Conservation (phyloP, 345 rosid species). For the Euclidium syriacum region DNA sequence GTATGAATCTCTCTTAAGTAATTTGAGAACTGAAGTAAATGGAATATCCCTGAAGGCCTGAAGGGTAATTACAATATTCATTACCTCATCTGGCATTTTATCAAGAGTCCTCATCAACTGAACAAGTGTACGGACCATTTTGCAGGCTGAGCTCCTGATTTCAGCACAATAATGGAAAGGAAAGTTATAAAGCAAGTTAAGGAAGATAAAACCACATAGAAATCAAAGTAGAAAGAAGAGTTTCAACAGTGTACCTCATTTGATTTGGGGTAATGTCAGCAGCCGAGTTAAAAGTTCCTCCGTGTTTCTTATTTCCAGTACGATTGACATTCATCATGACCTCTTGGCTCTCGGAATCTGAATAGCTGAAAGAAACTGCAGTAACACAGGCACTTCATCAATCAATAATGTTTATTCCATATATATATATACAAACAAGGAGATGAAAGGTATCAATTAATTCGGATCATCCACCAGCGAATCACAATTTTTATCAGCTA, state of each 20-base stretch:
- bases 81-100: constrained; percentile 91
- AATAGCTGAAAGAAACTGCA: constrained; percentile 93
- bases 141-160: constrained; percentile 91
- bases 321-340: constrained; percentile 83
- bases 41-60: neutral
- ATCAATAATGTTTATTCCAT: neutral
- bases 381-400: constrained; percentile 16
- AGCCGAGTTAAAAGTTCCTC: constrained; percentile 65
- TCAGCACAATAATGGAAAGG: neutral
- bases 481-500: neutral
- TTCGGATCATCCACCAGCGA: neutral
- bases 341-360: constrained; percentile 69
- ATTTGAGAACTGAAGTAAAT: neutral
- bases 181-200: neutral
- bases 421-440: neutral
- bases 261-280: constrained; percentile 81
- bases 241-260: constrained; percentile 57
- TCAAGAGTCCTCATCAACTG: constrained; percentile 98
- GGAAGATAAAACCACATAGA: neutral
- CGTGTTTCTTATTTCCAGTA: constrained; percentile 66
- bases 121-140: constrained; percentile 89
- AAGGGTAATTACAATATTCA: neutral
- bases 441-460: neutral
- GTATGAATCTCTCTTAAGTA: constrained; percentile 7
- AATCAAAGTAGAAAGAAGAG: neutral